Evolutionary conservation across 2,329 filamentous ascomycete genomes (phyloP).

Genomic region (Ceratocystis smalleyi): DNA sequence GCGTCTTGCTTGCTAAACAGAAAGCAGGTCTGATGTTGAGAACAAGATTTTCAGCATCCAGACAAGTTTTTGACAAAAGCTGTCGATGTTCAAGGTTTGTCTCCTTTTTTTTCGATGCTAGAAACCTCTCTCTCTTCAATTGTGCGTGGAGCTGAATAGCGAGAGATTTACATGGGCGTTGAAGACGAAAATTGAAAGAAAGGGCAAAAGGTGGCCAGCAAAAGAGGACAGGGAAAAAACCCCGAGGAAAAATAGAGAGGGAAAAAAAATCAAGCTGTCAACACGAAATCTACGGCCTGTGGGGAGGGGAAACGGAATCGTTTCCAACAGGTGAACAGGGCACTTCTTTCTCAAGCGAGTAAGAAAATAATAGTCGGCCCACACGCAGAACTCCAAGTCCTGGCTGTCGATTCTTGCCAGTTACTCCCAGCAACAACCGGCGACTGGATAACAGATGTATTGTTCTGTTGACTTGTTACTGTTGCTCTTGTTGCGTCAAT

Average conservation of each 20-base stretch:
- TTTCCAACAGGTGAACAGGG: constrained; percentile 2
- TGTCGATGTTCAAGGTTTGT: not conserved
- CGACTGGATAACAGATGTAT: not conserved
- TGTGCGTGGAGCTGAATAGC: not conserved
- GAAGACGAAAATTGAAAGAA: not conserved
- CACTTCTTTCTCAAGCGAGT: not conserved
- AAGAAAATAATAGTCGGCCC: not conserved
- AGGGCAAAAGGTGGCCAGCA: not conserved
- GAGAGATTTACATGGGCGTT: not conserved
- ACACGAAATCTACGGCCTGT: not conserved
- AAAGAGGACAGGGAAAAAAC: not conserved
- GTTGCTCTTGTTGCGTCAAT: not conserved
- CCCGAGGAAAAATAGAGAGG: not conserved
- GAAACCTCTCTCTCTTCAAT: not conserved
- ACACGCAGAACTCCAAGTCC: not conserved
- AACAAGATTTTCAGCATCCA: not conserved
- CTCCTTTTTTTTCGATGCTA: not conserved
- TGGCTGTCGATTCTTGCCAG: not conserved
- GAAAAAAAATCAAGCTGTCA: not conserved
- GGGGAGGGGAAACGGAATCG: not conserved
- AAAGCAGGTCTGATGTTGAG: not conserved
- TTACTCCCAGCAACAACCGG: not conserved
- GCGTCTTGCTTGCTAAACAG: not conserved
- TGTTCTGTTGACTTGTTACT: not conserved
- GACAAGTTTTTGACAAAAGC: not conserved